Base-by-base conservation (phyloP, 2,329 filamentous ascomycete species). In the Aspergillus ruber region DNA sequence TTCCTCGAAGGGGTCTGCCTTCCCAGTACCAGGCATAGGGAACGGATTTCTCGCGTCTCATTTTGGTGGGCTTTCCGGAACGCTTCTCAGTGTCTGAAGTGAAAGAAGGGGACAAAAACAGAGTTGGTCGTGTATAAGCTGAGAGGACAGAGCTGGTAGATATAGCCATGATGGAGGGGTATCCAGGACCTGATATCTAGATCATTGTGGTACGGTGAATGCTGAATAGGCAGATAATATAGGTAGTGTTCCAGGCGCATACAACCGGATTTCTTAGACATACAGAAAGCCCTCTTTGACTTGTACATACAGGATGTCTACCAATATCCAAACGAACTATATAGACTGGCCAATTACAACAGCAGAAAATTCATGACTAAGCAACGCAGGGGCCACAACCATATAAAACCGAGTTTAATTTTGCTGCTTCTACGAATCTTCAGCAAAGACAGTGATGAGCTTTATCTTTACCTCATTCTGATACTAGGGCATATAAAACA, bases 1-100 rank as follows among this genome's bases (percentile, higher is more conserved):
- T 39, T 39, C 17, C 51, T 32, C 51, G 53, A 33, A 57, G 47
- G 8, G 58, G 43, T 36, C 58, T 57, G 46, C 57, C 56, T 18
- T 50, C 43, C 56, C 54, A 61, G 47, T 58, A 60, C 56, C 57
- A 60, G 18, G 42, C 43, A 27, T 51, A 60, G 20, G 58, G 59
- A 7, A 60, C 50, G 42, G 21, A 20, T 15, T n/a, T 41, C 18
- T 45, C 36, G 7, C 40, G 42, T 36, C 38, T 51, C 44, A 46
- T 49, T 15, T 35, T 46, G 29, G 10, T 29, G 36, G 38, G 9
- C 23, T 12, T 29, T 29, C 10, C 25, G 9, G 25, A 29, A 10
- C 38, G 9, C 12, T 40, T 41, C 10, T 40, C 12, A 20, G n/a
- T 29, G 10, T 10, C 12, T 29, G 10, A 29, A 29, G 15, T 20